Evolutionary conservation across 306 rosid genomes (phyloP).

Genomic region (Prunus salicina): DNA sequence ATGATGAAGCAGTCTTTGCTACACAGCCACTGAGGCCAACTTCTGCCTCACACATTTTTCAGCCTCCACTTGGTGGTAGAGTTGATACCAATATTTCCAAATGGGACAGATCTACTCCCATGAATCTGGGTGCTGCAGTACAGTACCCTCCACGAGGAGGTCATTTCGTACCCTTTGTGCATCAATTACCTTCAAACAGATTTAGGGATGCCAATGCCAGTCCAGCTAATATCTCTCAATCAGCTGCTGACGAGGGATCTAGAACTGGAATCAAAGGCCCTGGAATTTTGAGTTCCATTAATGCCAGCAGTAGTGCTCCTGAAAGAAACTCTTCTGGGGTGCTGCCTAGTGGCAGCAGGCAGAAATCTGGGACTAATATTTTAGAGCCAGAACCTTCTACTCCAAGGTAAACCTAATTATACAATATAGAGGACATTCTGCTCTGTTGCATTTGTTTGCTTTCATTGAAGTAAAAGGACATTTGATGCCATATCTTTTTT

Average conservation of each 20-base stretch:
- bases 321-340: slow-evolving; percentile 60
- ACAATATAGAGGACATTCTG: slow-evolving; percentile 7
- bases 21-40: slow-evolving; percentile 65
- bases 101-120: slow-evolving; percentile 63
- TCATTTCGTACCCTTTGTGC: slow-evolving; percentile 50
- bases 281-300: slow-evolving; percentile 68
- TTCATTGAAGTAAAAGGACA: slow-evolving; percentile 8
- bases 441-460: neutral
- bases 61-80: slow-evolving; percentile 59
- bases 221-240: slow-evolving; percentile 78
- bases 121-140: slow-evolving; percentile 57
- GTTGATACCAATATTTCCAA: slow-evolving; percentile 45
- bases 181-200: slow-evolving; percentile 63
- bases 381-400: slow-evolving; percentile 59
- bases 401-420: slow-evolving; percentile 44
- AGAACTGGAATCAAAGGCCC: slow-evolving; percentile 93
- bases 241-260: slow-evolving; percentile 97
- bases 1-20: slow-evolving; percentile 58
- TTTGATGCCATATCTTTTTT: slow-evolving; percentile 30
- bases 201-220: slow-evolving; percentile 63
- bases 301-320: slow-evolving; percentile 39
- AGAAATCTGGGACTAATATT: slow-evolving; percentile 47
- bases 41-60: slow-evolving; percentile 58
- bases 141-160: slow-evolving; percentile 66
- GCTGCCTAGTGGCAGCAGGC: slow-evolving; percentile 58